Evolutionary conservation across 176 grass and related monocot species (phyloP), one percentile per base, ranked within the genome.

Genomic region (Calamus simplicifolius): DNA sequence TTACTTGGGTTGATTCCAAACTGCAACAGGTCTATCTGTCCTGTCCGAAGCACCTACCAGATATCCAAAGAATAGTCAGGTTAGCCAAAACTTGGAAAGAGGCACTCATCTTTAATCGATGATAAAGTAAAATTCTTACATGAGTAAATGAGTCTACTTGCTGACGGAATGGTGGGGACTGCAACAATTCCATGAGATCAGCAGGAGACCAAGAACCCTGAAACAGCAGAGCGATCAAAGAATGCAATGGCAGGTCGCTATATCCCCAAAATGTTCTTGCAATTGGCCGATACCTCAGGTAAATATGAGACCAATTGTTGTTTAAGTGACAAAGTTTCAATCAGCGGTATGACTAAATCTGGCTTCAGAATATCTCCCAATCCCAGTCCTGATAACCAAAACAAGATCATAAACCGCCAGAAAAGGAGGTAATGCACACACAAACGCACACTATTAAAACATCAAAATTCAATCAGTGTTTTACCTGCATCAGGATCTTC

Each of bases 401-500:
- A 59, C 0, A 57, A 74, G 35, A 43, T 43, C 35, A 43, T 43
- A 13, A 43, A 10, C 13, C 3, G 8, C 35, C 35, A 13, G 13
- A 43, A 43, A 43, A 43, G 35, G 2, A 43, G 35, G 35, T 43
- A 7, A 43, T 43, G 35, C 35, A 13, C 35, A 43, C 10, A 43
- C 35, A 2, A 12, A 43, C 2, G 2, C 35, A 43, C 10, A 43
- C 35, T 13, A 43, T 43, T 43, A 43, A 43, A 43, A 43, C 35
- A 7, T 43, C 35, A 43, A 43, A 43, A 43, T 43, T 13, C 35
- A 43, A 12, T 43, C 12, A 13, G 6, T 1, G 35, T 43, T 69
- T 69, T 88, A 97, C 93, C 81, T 61, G 87, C 93, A 91, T 97
- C 83, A 77, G 84, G 81, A 76, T 97, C 87, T 64, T 83, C 81